Conservation (phyloP, 306 rosid genomes). For the Clitoria ternatea region DNA sequence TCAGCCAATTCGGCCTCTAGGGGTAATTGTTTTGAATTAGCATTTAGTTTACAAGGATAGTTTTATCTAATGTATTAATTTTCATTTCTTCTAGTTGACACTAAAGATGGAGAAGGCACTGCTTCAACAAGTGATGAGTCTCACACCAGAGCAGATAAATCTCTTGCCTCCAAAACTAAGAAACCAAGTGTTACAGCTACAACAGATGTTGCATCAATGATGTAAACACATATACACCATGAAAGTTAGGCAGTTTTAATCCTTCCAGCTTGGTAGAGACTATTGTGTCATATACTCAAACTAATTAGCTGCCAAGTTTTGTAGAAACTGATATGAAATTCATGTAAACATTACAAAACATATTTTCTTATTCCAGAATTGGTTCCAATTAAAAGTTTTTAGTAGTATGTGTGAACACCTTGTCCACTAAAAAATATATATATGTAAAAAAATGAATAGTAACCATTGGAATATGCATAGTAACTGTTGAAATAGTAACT, state of each 20-base stretch:
- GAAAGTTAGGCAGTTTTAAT: not conserved
- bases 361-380: not conserved
- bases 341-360: not conserved
- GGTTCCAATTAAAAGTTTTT: not conserved
- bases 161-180: slow-evolving; percentile 85
- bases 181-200: slow-evolving; percentile 87
- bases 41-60: not conserved
- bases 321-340: slow-evolving; percentile 3
- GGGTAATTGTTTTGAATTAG: slow-evolving; percentile 32
- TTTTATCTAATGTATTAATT: not conserved
- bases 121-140: slow-evolving; percentile 96
- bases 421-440: no score
- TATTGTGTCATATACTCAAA: not conserved
- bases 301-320: not conserved
- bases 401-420: no score
- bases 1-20: slow-evolving; percentile 47
- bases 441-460: no score
- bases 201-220: slow-evolving; percentile 78
- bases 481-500: no score
- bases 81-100: slow-evolving; percentile 49
- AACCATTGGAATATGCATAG: no score
- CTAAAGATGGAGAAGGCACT: slow-evolving; percentile 87
- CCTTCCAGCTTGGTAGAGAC: slow-evolving; percentile 18
- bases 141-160: slow-evolving; percentile 76
- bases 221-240: not conserved